Conservation (phyloP, 2,329 filamentous ascomycete genomes). For the Ophiostoma sp. region DNA sequence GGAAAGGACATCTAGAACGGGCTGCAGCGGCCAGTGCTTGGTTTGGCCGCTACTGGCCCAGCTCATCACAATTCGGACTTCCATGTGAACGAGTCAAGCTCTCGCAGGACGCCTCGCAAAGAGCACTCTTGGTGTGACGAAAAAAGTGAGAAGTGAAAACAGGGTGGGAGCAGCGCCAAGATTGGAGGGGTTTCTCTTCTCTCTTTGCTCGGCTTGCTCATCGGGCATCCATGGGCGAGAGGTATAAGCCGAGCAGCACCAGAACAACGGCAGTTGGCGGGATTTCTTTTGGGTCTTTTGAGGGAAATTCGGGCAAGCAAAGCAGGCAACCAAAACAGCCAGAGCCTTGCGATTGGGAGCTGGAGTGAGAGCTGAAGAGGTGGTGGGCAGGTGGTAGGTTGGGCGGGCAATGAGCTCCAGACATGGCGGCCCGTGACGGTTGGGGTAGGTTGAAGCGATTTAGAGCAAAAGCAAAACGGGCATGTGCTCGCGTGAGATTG, state of each 20-base stretch:
- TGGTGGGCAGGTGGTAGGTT: not conserved
- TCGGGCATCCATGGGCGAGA: constrained; percentile 4
- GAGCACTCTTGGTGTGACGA: not conserved
- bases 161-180: constrained; percentile 7
- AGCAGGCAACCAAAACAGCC: not conserved
- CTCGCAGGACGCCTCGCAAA: too few relatives aligned
- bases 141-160: constrained; percentile 4
- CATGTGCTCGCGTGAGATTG: constrained; percentile 17
- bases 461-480: not conserved
- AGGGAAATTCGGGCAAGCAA: not conserved
- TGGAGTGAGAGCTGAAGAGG: not conserved
- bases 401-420: not conserved
- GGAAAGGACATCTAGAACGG: not conserved
- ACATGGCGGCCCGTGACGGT: not conserved
- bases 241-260: not conserved
- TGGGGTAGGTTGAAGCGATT: constrained; percentile 8
- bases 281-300: not conserved
- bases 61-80: not conserved
- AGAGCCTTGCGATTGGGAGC: not conserved
- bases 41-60: not conserved
- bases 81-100: not conserved
- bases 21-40: not conserved
- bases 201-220: not conserved
- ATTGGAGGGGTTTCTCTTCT: not conserved
- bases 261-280: not conserved